Conservation (phyloP, 106 monocot species). For the Phalaenopsis aphrodite region DNA sequence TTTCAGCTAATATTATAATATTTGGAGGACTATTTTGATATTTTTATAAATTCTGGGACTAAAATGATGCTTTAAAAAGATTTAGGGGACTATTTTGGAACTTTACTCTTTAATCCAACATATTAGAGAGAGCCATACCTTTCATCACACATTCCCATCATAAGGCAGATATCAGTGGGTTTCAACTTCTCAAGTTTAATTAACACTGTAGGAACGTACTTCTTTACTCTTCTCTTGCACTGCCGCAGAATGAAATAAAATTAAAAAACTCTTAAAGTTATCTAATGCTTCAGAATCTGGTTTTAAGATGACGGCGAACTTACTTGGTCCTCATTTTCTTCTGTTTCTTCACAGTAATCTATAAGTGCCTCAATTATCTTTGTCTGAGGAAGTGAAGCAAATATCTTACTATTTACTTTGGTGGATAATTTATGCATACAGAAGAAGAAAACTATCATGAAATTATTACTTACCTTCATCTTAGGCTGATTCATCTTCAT, state of each 20-base stretch:
- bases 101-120: background rate
- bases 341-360: conserved; percentile 22
- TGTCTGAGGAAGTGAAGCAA: conserved; percentile 6
- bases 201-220: conserved; percentile 13
- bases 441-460: too few species aligned
- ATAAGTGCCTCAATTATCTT: conserved; percentile 20
- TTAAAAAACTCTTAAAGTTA: background rate
- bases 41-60: too few species aligned
- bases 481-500: conserved; percentile 9
- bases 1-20: too few species aligned
- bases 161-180: conserved; percentile 16
- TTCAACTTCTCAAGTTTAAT: conserved; percentile 18
- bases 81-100: too few species aligned
- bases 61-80: too few species aligned
- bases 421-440: background rate
- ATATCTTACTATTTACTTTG: background rate
- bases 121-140: background rate
- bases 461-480: conserved; percentile 13
- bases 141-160: conserved; percentile 24
- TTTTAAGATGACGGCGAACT: conserved; percentile 2
- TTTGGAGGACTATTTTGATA: too few species aligned
- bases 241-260: conserved; percentile 3
- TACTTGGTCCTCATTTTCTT: conserved; percentile 15
- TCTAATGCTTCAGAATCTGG: background rate
- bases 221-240: conserved; percentile 19